A percentile compares a stretch with the other conserved stretches of the same genome.
These are phyloP conservation scores for Talaromyces thailandensis DNA, from an alignment of 495 filamentous ascomycete species.

Conservation along the genomic window DNA sequence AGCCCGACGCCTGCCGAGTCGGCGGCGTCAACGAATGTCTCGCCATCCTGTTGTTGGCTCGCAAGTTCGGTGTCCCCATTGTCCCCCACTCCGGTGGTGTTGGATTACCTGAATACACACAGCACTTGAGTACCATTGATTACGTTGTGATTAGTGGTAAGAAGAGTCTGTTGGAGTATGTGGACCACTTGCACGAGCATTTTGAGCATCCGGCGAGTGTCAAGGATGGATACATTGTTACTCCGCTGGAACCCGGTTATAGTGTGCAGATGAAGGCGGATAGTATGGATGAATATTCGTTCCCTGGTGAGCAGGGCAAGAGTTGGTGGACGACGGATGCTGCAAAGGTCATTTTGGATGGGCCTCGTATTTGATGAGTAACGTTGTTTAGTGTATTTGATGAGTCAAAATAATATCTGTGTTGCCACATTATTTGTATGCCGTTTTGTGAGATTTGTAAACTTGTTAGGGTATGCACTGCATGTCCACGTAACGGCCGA, in stretches of 20 bases:
- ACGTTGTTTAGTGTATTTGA: not conserved
- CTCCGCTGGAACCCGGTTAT: constrained; percentile 74
- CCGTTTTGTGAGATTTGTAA: no score
- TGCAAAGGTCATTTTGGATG: constrained; percentile 56
- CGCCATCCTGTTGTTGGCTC: constrained; percentile 82
- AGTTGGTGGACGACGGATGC: constrained; percentile 77
- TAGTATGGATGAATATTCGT: constrained; percentile 72
- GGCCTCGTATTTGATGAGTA: constrained; percentile 23
- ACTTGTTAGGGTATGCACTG: not conserved
- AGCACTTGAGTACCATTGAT: constrained; percentile 89
- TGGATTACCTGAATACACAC: constrained; percentile 87
- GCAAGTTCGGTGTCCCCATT: constrained; percentile 73
- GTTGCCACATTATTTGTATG: no score
- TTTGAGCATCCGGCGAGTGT: constrained; percentile 76
- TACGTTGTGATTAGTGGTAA: constrained; percentile 84
- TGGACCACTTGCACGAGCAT: constrained; percentile 91
- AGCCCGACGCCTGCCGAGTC: constrained; percentile 86
- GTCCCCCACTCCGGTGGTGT: constrained; percentile 88
- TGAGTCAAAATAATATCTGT: not conserved
- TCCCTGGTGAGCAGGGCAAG: constrained; percentile 63
- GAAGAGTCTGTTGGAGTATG: constrained; percentile 77
- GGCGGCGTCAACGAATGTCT: constrained; percentile 91
- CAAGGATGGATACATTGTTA: constrained; percentile 79
- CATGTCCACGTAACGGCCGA: not conserved
- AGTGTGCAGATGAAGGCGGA: constrained; percentile 87